phyloP scores from a whole-genome alignment of 1,284 basidiomycete species.

The Leccinum holopus region DNA sequence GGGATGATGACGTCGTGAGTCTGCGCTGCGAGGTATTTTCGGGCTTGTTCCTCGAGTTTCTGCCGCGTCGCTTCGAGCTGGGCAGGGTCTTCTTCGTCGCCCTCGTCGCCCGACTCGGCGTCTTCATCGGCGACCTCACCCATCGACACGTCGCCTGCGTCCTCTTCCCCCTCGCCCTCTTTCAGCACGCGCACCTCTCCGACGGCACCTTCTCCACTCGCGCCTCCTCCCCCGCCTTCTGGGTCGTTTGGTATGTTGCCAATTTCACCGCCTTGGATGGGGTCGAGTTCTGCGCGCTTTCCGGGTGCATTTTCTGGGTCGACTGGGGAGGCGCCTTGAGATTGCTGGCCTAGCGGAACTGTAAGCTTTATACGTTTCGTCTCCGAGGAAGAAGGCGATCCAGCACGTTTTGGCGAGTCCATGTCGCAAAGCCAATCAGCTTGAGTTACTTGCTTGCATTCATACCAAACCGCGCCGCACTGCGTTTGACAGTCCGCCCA shows the following conservation, averaged over 20 bases:
- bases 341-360: slow-evolving; percentile 48
- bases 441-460: slow-evolving; percentile 21
- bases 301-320: slow-evolving; percentile 73
- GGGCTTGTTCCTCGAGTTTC: slow-evolving; percentile 81
- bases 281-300: slow-evolving; percentile 75
- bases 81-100: slow-evolving; percentile 76
- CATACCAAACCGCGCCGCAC: slow-evolving; percentile 13
- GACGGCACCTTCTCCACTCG: slow-evolving; percentile 43
- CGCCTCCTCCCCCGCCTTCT: slow-evolving; percentile 38
- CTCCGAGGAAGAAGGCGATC: slow-evolving; percentile 61
- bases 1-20: slow-evolving; percentile 98
- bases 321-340: slow-evolving; percentile 62
- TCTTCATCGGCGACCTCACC: slow-evolving; percentile 67
- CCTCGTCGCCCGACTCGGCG: slow-evolving; percentile 58
- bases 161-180: slow-evolving; percentile 63
- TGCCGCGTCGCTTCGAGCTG: slow-evolving; percentile 76
- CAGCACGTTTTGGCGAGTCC: slow-evolving; percentile 74
- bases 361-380: slow-evolving; percentile 66
- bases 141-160: slow-evolving; percentile 69
- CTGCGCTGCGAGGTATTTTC: slow-evolving; percentile 94
- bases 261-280: slow-evolving; percentile 66
- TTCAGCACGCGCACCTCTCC: slow-evolving; percentile 50
- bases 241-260: slow-evolving; percentile 62
- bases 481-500: slow-evolving; percentile 8
- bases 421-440: slow-evolving; percentile 38